A percentile compares a stretch with the other conserved stretches of the same genome.
Evolutionary conservation across 495 filamentous ascomycete genomes (phyloP).

Genomic region (Talaromyces thailandensis): DNA sequence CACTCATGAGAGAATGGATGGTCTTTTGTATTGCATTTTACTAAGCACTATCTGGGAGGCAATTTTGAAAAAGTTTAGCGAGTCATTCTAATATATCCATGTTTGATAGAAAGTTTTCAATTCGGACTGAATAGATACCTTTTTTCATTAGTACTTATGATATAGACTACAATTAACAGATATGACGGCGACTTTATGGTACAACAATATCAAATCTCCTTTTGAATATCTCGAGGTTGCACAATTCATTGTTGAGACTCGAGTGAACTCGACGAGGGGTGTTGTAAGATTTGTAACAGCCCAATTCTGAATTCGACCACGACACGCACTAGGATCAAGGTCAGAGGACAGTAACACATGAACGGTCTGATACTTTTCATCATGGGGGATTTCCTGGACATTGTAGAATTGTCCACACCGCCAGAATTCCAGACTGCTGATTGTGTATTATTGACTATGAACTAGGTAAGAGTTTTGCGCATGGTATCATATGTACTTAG

Average conservation of each 20-base stretch:
- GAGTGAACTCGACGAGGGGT: neutral
- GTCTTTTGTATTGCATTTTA: conserved; percentile 2
- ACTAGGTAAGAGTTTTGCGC: neutral
- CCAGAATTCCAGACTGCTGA: neutral
- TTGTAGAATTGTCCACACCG: neutral
- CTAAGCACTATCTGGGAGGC: neutral
- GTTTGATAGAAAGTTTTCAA: conserved; percentile 4
- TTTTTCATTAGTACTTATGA: neutral
- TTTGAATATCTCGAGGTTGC: neutral
- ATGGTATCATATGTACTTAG: neutral
- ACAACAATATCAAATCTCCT: neutral
- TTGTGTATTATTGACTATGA: neutral
- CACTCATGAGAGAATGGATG: neutral
- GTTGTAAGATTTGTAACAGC: neutral
- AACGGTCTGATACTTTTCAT: neutral
- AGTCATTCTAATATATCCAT: conserved; percentile 1
- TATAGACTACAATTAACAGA: neutral
- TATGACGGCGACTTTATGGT: neutral
- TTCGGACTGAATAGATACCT: neutral
- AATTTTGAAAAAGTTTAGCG: neutral
- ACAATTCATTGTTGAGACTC: neutral
- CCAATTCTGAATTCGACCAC: neutral
- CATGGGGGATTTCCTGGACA: neutral
- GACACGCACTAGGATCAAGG: neutral
- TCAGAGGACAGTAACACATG: neutral